Conservation (phyloP, 2,329 filamentous ascomycete species). For the Cordyceps cateniannulata region DNA sequence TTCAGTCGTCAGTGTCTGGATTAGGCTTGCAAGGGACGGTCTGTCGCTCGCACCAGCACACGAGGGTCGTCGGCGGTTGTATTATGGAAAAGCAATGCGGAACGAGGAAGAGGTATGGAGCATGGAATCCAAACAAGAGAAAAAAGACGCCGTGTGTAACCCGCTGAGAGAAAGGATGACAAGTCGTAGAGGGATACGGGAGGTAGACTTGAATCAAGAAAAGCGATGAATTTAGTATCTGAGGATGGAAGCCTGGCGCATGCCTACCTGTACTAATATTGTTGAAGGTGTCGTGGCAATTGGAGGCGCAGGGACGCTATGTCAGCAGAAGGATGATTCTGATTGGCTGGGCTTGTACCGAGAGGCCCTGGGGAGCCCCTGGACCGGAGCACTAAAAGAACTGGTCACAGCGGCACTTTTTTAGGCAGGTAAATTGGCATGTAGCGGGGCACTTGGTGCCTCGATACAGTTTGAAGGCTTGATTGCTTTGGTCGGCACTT, state of each 20-base stretch:
- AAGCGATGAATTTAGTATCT: neutral
- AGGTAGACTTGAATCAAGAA: neutral
- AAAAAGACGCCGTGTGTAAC: neutral
- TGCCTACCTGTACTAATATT: neutral
- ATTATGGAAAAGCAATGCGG: neutral
- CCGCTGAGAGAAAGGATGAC: neutral
- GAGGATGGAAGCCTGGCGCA: neutral
- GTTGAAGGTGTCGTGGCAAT: conserved; percentile 5
- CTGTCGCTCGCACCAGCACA: neutral
- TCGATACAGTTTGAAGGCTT: too few relatives aligned
- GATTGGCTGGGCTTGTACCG: neutral
- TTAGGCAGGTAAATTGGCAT: too few relatives aligned
- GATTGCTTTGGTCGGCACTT: too few relatives aligned
- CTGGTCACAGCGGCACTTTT: too few relatives aligned
- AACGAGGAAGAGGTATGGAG: neutral
- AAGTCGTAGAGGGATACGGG: neutral
- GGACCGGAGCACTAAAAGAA: too few relatives aligned
- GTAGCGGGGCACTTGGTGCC: too few relatives aligned
- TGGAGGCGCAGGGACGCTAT: neutral
- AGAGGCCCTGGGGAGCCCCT: too few relatives aligned
- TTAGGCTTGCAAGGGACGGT: neutral
- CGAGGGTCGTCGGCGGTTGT: neutral
- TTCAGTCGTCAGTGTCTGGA: too few relatives aligned
- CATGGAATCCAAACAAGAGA: neutral
- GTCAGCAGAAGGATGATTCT: neutral